Percentiles rank a stretch among this genome's conserved stretches.
Evolutionary conservation across 768 basidiomycete species (phyloP).

Genomic region (Krasilnikovozyma curviuscula): DNA sequence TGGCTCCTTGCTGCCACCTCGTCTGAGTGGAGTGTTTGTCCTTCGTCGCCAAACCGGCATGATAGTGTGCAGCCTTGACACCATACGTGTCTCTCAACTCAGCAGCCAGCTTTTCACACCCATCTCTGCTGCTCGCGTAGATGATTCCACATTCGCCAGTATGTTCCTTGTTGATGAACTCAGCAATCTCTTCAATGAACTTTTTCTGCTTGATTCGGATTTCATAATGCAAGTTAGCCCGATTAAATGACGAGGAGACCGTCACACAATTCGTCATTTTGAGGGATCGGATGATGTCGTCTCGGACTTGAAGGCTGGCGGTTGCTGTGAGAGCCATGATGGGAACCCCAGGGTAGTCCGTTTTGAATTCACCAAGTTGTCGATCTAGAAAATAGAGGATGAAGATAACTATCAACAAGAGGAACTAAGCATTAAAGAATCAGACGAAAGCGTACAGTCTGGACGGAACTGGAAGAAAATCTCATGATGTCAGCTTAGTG

Average conservation of each 20-base stretch:
- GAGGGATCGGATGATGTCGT: constrained; percentile 59
- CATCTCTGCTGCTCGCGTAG: constrained; percentile 51
- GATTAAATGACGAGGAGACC: constrained; percentile 74
- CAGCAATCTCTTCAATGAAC: constrained; percentile 40
- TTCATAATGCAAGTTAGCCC: constrained; percentile 68
- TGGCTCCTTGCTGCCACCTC: constrained; percentile 53
- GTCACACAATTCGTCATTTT: constrained; percentile 39
- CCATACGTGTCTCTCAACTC: constrained; percentile 40
- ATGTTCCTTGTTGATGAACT: constrained; percentile 45
- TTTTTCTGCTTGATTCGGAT: constrained; percentile 39
- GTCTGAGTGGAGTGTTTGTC: constrained; percentile 46
- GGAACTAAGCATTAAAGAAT: not conserved
- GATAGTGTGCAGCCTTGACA: constrained; percentile 57
- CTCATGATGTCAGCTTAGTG: not conserved
- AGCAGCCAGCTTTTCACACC: constrained; percentile 63
- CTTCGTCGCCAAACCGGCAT: constrained; percentile 49
- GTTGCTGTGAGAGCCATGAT: constrained; percentile 96
- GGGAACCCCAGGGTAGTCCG: constrained; percentile 56
- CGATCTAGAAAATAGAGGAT: constrained; percentile 31
- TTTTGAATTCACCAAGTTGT: constrained; percentile 43
- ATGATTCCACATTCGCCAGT: constrained; percentile 49
- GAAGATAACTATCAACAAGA: not conserved
- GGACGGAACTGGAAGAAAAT: constrained; percentile 18
- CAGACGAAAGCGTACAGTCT: constrained; percentile 18
- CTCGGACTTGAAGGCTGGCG: constrained; percentile 54